These are phyloP conservation scores for Pseudonectria buxi DNA, from an alignment of 2,329 filamentous ascomycete genomes.

Conservation along the genomic window DNA sequence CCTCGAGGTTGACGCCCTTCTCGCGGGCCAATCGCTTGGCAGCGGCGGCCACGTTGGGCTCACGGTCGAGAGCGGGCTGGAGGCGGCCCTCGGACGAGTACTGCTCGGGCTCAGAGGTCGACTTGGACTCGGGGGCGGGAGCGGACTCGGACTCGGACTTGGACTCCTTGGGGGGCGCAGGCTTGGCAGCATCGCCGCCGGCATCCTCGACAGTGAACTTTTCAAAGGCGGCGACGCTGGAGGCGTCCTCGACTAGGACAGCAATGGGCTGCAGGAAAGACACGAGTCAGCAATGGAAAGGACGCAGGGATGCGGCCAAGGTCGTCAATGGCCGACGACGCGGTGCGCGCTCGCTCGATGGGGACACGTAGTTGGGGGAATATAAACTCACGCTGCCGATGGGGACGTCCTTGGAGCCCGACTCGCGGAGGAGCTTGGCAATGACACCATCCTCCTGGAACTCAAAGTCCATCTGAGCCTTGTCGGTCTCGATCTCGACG, in stretches of 20 bases:
- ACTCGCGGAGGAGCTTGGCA: constrained; percentile 88
- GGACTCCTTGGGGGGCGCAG: constrained; percentile 60
- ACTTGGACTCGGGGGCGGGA: constrained; percentile 39
- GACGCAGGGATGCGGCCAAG: no score
- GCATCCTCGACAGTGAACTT: constrained; percentile 84
- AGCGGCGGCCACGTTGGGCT: constrained; percentile 63
- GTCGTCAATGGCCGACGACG: no score
- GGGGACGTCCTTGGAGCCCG: constrained; percentile 86
- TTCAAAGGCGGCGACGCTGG: constrained; percentile 81
- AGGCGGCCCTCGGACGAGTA: constrained; percentile 70
- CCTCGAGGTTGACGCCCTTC: constrained; percentile 69
- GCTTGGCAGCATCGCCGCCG: constrained; percentile 62
- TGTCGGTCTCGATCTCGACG: constrained; percentile 98
- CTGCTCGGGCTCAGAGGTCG: constrained; percentile 55
- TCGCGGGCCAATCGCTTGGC: constrained; percentile 80
- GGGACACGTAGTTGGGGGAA: constrained; percentile 10
- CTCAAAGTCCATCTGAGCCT: constrained; percentile 99
- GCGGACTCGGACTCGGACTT: constrained; percentile 54
- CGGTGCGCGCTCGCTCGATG: constrained; percentile 7
- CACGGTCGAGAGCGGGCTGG: constrained; percentile 76
- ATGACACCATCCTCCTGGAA: constrained; percentile 97
- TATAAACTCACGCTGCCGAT: constrained; percentile 78
- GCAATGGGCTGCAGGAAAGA: constrained; percentile 71
- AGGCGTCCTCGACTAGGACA: constrained; percentile 85
- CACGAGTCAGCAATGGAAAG: constrained; percentile 7